Evolutionary conservation across 768 basidiomycete species (phyloP).

Genomic region (Termitomyces sp.): DNA sequence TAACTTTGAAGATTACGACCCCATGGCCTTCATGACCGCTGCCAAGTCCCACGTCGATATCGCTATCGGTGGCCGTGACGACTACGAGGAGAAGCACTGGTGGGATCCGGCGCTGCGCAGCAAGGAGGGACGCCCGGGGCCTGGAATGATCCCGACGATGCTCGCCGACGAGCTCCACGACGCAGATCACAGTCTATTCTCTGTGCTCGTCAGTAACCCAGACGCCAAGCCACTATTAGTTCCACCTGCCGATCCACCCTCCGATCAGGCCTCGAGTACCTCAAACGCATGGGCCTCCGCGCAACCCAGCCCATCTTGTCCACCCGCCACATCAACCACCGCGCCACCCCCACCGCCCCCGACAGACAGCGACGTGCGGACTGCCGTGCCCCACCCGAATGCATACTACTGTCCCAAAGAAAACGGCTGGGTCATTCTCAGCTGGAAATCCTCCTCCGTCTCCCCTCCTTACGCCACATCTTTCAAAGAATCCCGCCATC

Average conservation of each 20-base stretch:
- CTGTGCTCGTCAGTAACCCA: conserved; percentile 38
- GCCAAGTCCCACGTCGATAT: conserved; percentile 21
- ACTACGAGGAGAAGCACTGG: conserved; percentile 62
- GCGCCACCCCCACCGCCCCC: conserved; percentile 36
- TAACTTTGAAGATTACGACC: conserved; percentile 10
- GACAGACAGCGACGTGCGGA: conserved; percentile 58
- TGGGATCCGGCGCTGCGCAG: conserved; percentile 53
- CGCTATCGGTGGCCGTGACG: conserved; percentile 56
- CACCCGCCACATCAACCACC: not conserved
- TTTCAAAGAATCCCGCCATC: conserved; percentile 29
- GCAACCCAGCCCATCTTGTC: not conserved
- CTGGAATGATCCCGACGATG: conserved; percentile 63
- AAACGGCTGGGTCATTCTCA: conserved; percentile 77
- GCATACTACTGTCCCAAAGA: conserved; percentile 81
- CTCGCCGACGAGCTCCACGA: conserved; percentile 67
- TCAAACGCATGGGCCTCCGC: conserved; percentile 1
- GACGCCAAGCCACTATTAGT: conserved; percentile 9
- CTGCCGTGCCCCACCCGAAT: conserved; percentile 73
- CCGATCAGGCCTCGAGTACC: not conserved
- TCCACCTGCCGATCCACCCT: not conserved
- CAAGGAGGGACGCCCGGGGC: conserved; percentile 52
- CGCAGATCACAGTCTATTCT: conserved; percentile 66
- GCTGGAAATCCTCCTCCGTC: conserved; percentile 60
- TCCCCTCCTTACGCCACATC: conserved; percentile 51
- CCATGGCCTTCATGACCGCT: conserved; percentile 15